Evolutionary conservation across 2,329 filamentous ascomycete species (phyloP).

Genomic region (Neonectria punicea): DNA sequence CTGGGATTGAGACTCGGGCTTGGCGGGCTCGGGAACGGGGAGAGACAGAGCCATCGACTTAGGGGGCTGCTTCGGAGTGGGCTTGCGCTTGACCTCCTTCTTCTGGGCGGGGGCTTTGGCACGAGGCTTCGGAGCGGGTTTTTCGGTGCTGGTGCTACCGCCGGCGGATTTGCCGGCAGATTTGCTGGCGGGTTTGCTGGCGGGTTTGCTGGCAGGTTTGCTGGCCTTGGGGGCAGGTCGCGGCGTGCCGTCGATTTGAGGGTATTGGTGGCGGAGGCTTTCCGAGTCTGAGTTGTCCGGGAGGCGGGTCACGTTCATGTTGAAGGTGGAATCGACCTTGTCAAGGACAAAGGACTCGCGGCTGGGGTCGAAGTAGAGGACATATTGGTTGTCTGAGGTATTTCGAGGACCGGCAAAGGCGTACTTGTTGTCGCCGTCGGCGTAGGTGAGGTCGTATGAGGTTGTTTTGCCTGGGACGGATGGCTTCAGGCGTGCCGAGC

Average conservation of each 20-base stretch:
- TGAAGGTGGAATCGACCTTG: conserved; percentile 81
- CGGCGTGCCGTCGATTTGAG: conserved; percentile 64
- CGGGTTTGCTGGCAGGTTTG: conserved; percentile 29
- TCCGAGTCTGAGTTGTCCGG: conserved; percentile 72
- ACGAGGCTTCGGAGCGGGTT: conserved; percentile 41
- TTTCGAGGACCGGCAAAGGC: conserved; percentile 69
- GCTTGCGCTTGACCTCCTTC: conserved; percentile 46
- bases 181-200: conserved; percentile 27
- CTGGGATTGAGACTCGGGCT: conserved; percentile 35
- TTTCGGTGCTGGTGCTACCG: background rate
- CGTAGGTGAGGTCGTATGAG: conserved; percentile 66
- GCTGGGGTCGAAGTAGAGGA: conserved; percentile 79
- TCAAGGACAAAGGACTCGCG: conserved; percentile 85
- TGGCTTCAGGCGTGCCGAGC: conserved; percentile 62
- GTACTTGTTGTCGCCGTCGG: conserved; percentile 66
- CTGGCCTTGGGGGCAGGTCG: conserved; percentile 30
- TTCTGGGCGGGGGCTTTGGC: conserved; percentile 40
- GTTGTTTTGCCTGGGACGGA: conserved; percentile 59
- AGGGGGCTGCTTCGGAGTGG: conserved; percentile 50
- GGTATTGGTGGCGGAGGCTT: conserved; percentile 72
- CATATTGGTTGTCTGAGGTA: conserved; percentile 66
- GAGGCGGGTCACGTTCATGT: conserved; percentile 83
- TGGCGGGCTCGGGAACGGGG: conserved; percentile 44
- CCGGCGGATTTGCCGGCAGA: conserved; percentile 22
- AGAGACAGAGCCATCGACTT: conserved; percentile 50